Percentiles rank a stretch among this genome's conserved stretches.
Evolutionary conservation across 768 basidiomycete genomes (phyloP).

Genomic region (Suillus bovinus): DNA sequence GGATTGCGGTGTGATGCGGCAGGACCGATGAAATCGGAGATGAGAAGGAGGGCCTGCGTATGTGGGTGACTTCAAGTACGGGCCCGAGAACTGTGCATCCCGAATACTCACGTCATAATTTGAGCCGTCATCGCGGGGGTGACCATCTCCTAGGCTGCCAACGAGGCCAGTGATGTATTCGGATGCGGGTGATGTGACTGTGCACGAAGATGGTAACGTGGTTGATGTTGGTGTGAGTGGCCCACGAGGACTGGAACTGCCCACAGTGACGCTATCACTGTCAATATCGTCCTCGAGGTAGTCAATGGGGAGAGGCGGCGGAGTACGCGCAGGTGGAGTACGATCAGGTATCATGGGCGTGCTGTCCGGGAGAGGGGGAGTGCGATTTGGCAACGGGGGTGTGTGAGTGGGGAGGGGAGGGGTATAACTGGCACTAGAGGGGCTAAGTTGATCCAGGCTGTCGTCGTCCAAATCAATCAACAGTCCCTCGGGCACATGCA

Average conservation of each 20-base stretch:
- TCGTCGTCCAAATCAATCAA: constrained; percentile 57
- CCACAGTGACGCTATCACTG: constrained; percentile 32
- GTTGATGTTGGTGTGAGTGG: constrained; percentile 33
- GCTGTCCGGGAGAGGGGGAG: constrained; percentile 2
- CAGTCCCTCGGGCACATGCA: constrained; percentile 44
- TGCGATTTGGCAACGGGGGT: constrained; percentile 6
- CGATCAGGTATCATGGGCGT: constrained; percentile 7
- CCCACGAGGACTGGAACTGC: constrained; percentile 26
- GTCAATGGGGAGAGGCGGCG: constrained; percentile 23
- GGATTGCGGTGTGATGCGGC: constrained; percentile 33
- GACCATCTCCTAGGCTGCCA: constrained; percentile 49
- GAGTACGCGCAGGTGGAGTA: constrained; percentile 9
- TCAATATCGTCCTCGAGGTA: constrained; percentile 28
- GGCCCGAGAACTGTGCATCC: constrained; percentile 18
- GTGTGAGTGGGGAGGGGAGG: background rate
- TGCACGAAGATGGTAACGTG: constrained; percentile 27
- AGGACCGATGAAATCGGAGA: constrained; percentile 65
- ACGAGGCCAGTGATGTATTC: constrained; percentile 69
- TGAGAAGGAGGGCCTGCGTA: constrained; percentile 55
- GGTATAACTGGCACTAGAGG: background rate
- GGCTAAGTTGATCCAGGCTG: constrained; percentile 26
- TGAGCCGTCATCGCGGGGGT: constrained; percentile 43
- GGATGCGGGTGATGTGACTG: constrained; percentile 34
- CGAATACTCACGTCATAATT: constrained; percentile 64
- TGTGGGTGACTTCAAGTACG: constrained; percentile 21